phyloP scores from a whole-genome alignment of 2,329 filamentous ascomycete species.

The Botryotinia calthae region DNA sequence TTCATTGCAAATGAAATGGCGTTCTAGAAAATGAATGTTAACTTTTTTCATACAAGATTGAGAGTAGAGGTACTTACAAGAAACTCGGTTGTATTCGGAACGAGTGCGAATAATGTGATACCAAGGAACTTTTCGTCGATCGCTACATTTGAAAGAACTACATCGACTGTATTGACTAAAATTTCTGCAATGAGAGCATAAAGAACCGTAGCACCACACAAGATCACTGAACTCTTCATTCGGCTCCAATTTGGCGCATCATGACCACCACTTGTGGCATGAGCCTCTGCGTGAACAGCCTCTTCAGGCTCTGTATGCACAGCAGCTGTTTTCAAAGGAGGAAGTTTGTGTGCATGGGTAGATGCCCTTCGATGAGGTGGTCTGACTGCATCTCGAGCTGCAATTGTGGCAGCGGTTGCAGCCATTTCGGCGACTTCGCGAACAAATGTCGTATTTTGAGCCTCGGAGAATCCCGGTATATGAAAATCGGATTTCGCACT shows the following conservation, averaged over 20 bases:
- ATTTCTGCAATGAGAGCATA: slow-evolving; percentile 99
- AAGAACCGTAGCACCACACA: slow-evolving; percentile 82
- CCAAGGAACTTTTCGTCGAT: slow-evolving; percentile 98
- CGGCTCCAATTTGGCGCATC: slow-evolving; percentile 99
- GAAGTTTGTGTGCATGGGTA: slow-evolving; percentile 37
- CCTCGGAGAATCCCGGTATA: slow-evolving; percentile 71
- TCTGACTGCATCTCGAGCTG: slow-evolving; percentile 71
- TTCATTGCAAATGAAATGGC: slow-evolving; percentile 99
- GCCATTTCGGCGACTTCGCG: slow-evolving; percentile 92
- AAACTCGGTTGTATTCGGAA: slow-evolving; percentile 98
- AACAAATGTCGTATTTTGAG: slow-evolving; percentile 76
- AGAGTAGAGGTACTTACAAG: slow-evolving; percentile 57
- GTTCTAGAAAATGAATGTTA: slow-evolving; percentile 52
- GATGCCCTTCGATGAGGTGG: slow-evolving; percentile 52
- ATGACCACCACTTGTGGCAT: slow-evolving; percentile 65
- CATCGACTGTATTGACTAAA: slow-evolving; percentile 92
- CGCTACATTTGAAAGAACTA: slow-evolving; percentile 84
- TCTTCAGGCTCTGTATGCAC: slow-evolving; percentile 34
- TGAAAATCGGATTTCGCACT: slow-evolving; percentile 47
- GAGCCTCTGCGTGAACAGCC: slow-evolving; percentile 38
- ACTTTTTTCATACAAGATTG: slow-evolving; percentile 12
- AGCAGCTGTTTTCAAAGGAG: slow-evolving; percentile 38
- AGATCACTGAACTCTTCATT: slow-evolving; percentile 82
- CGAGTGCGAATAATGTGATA: slow-evolving; percentile 92
- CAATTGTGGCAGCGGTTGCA: slow-evolving; percentile 83